These are phyloP conservation scores for Avena sativa DNA, from an alignment of 176 grass and related monocot species.

Conservation along the genomic window DNA sequence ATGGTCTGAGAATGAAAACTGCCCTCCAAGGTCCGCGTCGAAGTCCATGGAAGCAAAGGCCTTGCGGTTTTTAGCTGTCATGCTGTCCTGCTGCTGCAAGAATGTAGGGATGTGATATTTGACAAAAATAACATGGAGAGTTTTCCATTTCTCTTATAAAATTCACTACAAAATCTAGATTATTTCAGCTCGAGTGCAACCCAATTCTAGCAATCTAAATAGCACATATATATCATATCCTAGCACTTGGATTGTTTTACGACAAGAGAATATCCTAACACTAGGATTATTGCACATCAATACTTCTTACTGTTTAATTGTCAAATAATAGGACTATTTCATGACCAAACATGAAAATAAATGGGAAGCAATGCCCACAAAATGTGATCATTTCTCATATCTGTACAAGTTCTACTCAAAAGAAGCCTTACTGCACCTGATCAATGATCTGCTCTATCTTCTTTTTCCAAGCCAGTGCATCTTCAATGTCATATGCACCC, in stretches of 20 bases:
- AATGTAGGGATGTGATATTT: conserved; percentile 4
- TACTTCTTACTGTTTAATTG: neutral
- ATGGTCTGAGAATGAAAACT: conserved; percentile 66
- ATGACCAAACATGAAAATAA: neutral
- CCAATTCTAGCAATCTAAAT: no score
- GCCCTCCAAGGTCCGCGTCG: conserved; percentile 64
- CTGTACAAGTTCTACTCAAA: neutral
- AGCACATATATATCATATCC: no score
- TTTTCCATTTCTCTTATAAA: neutral
- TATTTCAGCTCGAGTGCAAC: neutral
- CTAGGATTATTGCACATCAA: conserved; percentile 26
- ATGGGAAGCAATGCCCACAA: neutral
- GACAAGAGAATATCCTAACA: neutral
- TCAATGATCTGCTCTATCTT: conserved; percentile 89
- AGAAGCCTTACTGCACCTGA: conserved; percentile 62
- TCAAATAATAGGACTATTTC: conserved; percentile 13
- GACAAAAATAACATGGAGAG: neutral
- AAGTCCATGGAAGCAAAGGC: conserved; percentile 73
- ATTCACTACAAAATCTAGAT: neutral
- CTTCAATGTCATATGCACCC: conserved; percentile 90
- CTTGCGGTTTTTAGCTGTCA: conserved; percentile 54
- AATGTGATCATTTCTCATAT: neutral
- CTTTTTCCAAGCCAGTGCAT: conserved; percentile 84
- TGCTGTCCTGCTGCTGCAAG: conserved; percentile 74
- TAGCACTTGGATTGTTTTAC: no score